Percentiles rank a stretch among this genome's conserved stretches.
phyloP scores from a whole-genome alignment of 345 rosid genomes.

The Ricinus communis region DNA sequence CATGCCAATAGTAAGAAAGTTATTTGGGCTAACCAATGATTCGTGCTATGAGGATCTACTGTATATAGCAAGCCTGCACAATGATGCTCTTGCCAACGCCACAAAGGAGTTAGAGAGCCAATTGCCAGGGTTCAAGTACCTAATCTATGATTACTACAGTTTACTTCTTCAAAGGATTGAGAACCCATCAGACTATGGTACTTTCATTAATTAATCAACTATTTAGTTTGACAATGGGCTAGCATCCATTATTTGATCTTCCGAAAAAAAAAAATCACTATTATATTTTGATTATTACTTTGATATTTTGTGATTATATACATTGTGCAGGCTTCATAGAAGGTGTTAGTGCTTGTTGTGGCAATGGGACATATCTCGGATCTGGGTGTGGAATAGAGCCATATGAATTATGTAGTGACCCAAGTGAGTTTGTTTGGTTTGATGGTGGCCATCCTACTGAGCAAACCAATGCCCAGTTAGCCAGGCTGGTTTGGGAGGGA shows the following conservation, averaged over 20 bases:
- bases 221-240: too few relatives aligned
- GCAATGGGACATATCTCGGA: neutral
- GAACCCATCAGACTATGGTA: neutral
- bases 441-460: conserved; percentile 13
- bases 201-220: too few relatives aligned
- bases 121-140: conserved; percentile 11
- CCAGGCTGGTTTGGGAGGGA: conserved; percentile 7
- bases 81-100: neutral
- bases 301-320: neutral
- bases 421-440: conserved; percentile 15
- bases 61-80: too few relatives aligned
- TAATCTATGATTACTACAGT: conserved; percentile 5
- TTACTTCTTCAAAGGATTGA: neutral
- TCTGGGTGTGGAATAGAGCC: neutral
- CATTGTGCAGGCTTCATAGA: neutral
- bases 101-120: neutral
- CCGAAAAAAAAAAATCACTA: too few relatives aligned
- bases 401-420: conserved; percentile 17
- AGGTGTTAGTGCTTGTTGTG: neutral
- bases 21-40: too few relatives aligned
- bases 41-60: too few relatives aligned
- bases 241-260: too few relatives aligned
- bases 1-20: neutral
- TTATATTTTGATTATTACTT: too few relatives aligned
- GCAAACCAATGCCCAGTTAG: neutral